Percentiles rank a stretch among this genome's conserved stretches.
phyloP scores from a whole-genome alignment of 208 protist genomes.

The Novymonas esmeraldas region DNA sequence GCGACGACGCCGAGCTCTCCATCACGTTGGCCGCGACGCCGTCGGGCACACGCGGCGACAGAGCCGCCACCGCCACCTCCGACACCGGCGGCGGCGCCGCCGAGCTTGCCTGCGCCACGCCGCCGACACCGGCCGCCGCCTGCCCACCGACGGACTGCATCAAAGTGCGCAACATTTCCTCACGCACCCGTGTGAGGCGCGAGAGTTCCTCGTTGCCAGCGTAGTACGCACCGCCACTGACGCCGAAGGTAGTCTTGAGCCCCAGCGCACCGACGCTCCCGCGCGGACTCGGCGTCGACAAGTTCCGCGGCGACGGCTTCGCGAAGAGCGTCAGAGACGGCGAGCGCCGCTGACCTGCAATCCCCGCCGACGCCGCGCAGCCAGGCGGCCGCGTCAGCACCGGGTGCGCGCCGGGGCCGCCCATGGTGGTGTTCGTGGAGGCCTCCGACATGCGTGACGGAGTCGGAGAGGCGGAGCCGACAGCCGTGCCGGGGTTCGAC shows the following conservation, averaged over 20 bases:
- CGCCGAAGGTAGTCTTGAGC: constrained; percentile 16
- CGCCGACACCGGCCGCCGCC: not conserved
- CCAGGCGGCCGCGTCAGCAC: constrained; percentile 13
- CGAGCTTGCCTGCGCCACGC: no score
- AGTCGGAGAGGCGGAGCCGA: constrained; percentile 20
- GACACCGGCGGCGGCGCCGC: no score
- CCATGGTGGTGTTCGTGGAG: constrained; percentile 14
- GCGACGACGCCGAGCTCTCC: constrained; percentile 13
- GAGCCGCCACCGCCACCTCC: not conserved
- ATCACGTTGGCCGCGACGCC: not conserved
- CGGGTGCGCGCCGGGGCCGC: constrained; percentile 2
- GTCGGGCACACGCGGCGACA: not conserved
- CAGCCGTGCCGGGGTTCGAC: not conserved
- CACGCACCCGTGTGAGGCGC: constrained; percentile 23
- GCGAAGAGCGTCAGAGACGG: constrained; percentile 26
- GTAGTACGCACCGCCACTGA: constrained; percentile 19
- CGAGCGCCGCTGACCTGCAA: constrained; percentile 11
- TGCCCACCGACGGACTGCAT: constrained; percentile 9
- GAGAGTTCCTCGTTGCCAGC: constrained; percentile 34
- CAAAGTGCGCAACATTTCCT: constrained; percentile 29
- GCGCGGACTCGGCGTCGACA: constrained; percentile 26
- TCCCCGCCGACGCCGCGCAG: constrained; percentile 8
- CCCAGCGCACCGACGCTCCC: constrained; percentile 18
- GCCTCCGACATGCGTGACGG: constrained; percentile 28
- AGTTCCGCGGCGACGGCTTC: constrained; percentile 22